Evolutionary conservation across 805 yeast genomes (phyloP), one percentile per base, ranked within the genome.

Genomic region (Blastobotrys muscicola): DNA sequence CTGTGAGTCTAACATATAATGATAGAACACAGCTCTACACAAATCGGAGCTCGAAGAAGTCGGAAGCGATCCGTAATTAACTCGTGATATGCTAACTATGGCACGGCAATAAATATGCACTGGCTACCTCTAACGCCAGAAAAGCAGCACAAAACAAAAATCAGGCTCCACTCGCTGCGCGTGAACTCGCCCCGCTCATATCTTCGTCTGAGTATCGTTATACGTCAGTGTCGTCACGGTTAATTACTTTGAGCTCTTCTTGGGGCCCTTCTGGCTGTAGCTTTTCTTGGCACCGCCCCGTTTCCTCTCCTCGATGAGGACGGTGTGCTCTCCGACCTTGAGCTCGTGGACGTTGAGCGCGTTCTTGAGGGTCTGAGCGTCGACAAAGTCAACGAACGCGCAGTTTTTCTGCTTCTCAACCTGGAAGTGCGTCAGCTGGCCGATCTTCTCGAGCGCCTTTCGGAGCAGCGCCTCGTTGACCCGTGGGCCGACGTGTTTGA

Each of bases 311-410:
- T 61, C 64, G 31, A 61, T 52, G 16, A 52, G 36, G 15, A 61
- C 58, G 8, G 46, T 43, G 39, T 52, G 46, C 34, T 54, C 51
- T 31, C 63, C 65, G 38, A 60, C 59, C 35, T 50, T 38, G 29
- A 63, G 45, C 23, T 50, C 54, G 29, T 59, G 59, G n/a, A 53
- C 53, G 33, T 48, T 53, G 36, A 60, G 47, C 5, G 67, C 67
- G 29, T 51, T 50, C 42, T 52, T 51, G 33, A 61, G 47, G 35
- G 60, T 45, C 12, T 44, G 46, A 6, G 55, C 60, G 42, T 59
- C 63, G 26, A 52, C 44, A 46, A 59, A 65, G 47, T 65, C 69
- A 7, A 64, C 66, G 50, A 61, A 65, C 9, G 64, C 67, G 39
- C 68, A 60, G 41, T 52, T 51, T 42, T 54, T 55, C 29, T 41